Percentiles rank a stretch among this genome's conserved stretches.
Evolutionary conservation across 345 rosid species (phyloP).

Genomic region (Bruguiera sexangula): DNA sequence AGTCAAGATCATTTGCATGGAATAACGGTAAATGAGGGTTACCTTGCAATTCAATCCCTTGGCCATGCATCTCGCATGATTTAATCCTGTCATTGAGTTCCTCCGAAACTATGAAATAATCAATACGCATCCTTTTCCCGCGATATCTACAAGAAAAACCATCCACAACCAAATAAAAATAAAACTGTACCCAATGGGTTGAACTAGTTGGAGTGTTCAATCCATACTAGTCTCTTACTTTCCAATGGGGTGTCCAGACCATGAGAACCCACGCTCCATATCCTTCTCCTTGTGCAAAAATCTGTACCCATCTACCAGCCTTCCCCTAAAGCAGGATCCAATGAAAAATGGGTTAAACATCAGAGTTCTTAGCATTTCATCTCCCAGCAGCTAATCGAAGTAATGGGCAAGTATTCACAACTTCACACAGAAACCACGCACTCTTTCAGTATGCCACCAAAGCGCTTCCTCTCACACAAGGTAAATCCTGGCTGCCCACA

Average conservation of each 20-base stretch:
- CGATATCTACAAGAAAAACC: constrained; percentile 54
- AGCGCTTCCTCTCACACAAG: constrained; percentile 83
- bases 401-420: neutral
- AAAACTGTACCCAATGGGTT: no score
- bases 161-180: neutral
- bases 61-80: constrained; percentile 75
- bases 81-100: constrained; percentile 57
- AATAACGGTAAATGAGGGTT: neutral
- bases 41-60: constrained; percentile 85
- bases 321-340: constrained; percentile 57
- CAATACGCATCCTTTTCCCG: constrained; percentile 91
- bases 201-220: neutral
- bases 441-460: constrained; percentile 73
- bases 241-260: constrained; percentile 91
- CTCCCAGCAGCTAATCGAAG: constrained; percentile 3
- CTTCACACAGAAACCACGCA: constrained; percentile 25
- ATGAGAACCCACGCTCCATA: constrained; percentile 89
- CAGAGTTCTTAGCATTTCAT: constrained; percentile 2
- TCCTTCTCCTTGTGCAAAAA: constrained; percentile 76
- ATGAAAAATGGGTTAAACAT: neutral
- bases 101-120: constrained; percentile 78
- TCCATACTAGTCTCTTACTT: constrained; percentile 48
- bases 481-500: constrained; percentile 97
- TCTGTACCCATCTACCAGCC: constrained; percentile 83
- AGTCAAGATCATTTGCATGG: neutral